phyloP scores from a whole-genome alignment of 2,329 filamentous ascomycete genomes.

The Ascochyta viciae-villosae region DNA sequence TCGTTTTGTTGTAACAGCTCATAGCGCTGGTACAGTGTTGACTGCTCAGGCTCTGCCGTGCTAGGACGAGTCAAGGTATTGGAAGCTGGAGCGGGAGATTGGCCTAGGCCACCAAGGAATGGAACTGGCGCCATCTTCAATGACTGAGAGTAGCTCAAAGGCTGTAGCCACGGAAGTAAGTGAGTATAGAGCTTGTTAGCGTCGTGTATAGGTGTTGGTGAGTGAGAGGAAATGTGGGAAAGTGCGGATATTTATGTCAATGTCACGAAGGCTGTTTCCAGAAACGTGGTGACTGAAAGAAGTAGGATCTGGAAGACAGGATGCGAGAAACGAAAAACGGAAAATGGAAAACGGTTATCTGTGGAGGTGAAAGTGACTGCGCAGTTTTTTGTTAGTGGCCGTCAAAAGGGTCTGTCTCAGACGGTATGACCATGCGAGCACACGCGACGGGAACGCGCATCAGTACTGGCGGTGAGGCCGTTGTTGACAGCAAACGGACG shows the following conservation, averaged over 20 bases:
- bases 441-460: slow-evolving; percentile 10
- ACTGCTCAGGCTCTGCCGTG: slow-evolving; percentile 14
- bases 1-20: slow-evolving; percentile 41
- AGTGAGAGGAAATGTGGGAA: slow-evolving; percentile 15
- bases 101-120: slow-evolving; percentile 19
- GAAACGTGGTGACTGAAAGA: slow-evolving; percentile 4
- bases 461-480: slow-evolving; percentile 20
- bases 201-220: slow-evolving; percentile 3
- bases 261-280: slow-evolving; percentile 8
- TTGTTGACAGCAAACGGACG: slow-evolving; percentile 17
- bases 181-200: background rate
- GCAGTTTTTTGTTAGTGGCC: slow-evolving; percentile 14
- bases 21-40: slow-evolving; percentile 38
- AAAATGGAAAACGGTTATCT: slow-evolving; percentile 3
- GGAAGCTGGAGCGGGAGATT: slow-evolving; percentile 3
- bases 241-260: slow-evolving; percentile 5
- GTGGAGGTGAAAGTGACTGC: slow-evolving; percentile 14
- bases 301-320: background rate
- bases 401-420: slow-evolving; percentile 12
- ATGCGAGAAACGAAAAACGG: background rate
- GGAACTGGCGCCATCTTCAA: slow-evolving; percentile 25
- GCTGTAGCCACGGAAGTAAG: background rate
- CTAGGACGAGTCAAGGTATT: background rate
- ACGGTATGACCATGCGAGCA: slow-evolving; percentile 15
- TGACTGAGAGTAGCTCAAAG: background rate